Evolutionary conservation across 1,284 basidiomycete species (phyloP), one percentile per base, ranked within the genome.

Genomic region (Neolentinus lepideus): DNA sequence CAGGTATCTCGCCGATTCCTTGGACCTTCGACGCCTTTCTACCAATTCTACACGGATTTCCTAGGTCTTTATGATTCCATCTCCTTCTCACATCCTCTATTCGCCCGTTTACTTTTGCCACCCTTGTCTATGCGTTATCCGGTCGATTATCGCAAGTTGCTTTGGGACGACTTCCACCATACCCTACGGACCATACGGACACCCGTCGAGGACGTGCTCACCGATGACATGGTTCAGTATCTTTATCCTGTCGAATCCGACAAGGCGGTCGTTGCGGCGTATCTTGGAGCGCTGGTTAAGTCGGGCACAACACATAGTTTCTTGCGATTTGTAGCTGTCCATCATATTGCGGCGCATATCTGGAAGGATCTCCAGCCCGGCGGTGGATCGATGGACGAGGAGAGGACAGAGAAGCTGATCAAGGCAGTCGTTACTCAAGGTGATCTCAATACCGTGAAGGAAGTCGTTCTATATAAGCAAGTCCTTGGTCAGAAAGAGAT

Each of bases 1-100:
- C 64, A 69, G 6, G 82, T 80, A 1, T 77, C 89, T 1, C 62
- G 66, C 10, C 74, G 75, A 9, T 88, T 90, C 70, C 80, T 94
- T 6, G 85, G 87, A 0, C 51, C 74, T 1, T 75, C 76, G 1
- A 84, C 83, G 0, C 91, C 93, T 0, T 98, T 97, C 76, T 98
- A 88, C 74, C 94, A 97, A 67, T 91, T 91, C 66, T 99, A 95
- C 74, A 91, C 90, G 26, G 94, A 98, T 68, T 88, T 98, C 61
- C 76, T 97, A 52, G 86, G 82, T 0, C 73, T 98, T 8, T 98
- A 94, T 72, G 92, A 94, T 62, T 81, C 92, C 1, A 84, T 95
- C 59, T 98, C 95, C 1, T 95, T 96, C 68, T 84, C 86, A 6
- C 84, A 98, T 64, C 75, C 78, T 0, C 68, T 83, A 1, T 98